Evolutionary conservation across 805 yeast genomes (phyloP).

Genomic region (Komagataella mondaviorum): DNA sequence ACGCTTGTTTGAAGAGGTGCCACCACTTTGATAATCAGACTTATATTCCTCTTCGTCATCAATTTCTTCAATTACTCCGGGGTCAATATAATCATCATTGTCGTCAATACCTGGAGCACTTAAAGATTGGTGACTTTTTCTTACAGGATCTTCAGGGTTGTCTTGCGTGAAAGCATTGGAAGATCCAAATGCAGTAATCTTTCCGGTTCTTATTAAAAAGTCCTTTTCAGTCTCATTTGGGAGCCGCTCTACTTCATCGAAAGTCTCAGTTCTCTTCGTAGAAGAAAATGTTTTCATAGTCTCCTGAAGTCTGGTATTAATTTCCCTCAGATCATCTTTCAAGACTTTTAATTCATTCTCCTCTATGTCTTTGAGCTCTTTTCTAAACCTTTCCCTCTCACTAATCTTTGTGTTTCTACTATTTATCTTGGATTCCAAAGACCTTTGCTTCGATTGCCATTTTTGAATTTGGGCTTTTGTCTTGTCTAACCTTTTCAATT

Average conservation of each 20-base stretch:
- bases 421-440: slow-evolving; percentile 32
- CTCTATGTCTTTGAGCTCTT: slow-evolving; percentile 39
- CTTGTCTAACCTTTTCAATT: slow-evolving; percentile 61
- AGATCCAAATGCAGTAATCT: slow-evolving; percentile 86
- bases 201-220: slow-evolving; percentile 75
- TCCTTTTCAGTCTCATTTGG: slow-evolving; percentile 76
- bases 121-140: slow-evolving; percentile 27
- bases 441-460: slow-evolving; percentile 25
- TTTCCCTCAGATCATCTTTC: slow-evolving; percentile 52
- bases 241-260: slow-evolving; percentile 21
- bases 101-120: slow-evolving; percentile 34
- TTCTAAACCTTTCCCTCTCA: slow-evolving; percentile 36
- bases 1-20: neutral
- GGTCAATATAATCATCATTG: slow-evolving; percentile 8
- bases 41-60: slow-evolving; percentile 9
- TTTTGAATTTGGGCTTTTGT: slow-evolving; percentile 35
- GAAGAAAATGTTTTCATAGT: slow-evolving; percentile 2
- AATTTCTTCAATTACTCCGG: slow-evolving; percentile 10
- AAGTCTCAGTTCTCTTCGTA: slow-evolving; percentile 2
- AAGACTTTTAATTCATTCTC: slow-evolving; percentile 37
- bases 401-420: slow-evolving; percentile 52
- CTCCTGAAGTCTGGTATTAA: slow-evolving; percentile 24
- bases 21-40: slow-evolving; percentile 1
- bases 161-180: slow-evolving; percentile 38
- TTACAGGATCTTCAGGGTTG: slow-evolving; percentile 16